Percentiles rank a stretch among this genome's conserved stretches.
Evolutionary conservation across 2,329 filamentous ascomycete genomes (phyloP).

Genomic region (Aspergillus unguis): DNA sequence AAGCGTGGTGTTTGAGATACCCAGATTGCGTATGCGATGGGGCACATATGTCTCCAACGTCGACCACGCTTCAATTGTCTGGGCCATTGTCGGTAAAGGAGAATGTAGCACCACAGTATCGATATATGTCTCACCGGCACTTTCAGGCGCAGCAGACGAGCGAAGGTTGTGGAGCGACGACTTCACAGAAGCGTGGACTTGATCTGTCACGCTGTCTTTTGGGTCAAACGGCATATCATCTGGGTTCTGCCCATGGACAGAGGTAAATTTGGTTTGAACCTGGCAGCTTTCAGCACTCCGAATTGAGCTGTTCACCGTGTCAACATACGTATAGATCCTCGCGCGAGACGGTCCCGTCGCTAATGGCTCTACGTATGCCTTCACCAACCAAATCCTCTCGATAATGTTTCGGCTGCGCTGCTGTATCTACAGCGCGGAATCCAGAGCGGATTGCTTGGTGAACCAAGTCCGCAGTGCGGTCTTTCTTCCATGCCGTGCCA

Average conservation of each 20-base stretch:
- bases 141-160: conserved; percentile 19
- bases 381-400: conserved; percentile 67
- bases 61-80: conserved; percentile 64
- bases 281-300: conserved; percentile 27
- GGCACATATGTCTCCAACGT: conserved; percentile 66
- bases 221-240: conserved; percentile 62
- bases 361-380: conserved; percentile 61
- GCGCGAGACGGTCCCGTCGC: conserved; percentile 56
- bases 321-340: conserved; percentile 60
- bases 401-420: conserved; percentile 75
- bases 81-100: conserved; percentile 48
- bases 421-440: conserved; percentile 73
- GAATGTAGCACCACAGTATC: conserved; percentile 60
- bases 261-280: conserved; percentile 83
- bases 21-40: conserved; percentile 61
- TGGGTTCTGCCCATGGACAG: conserved; percentile 59
- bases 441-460: conserved; percentile 64
- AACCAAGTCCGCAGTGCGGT: conserved; percentile 64
- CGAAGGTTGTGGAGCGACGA: conserved; percentile 65
- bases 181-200: conserved; percentile 64
- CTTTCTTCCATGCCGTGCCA: conserved; percentile 84
- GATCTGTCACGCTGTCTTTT: conserved; percentile 55
- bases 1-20: conserved; percentile 71
- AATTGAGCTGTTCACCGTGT: not conserved
- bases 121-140: conserved; percentile 49